Evolutionary conservation across 169 alveolate genomes (phyloP).

Genomic region (Cryptosporidium parvum): DNA sequence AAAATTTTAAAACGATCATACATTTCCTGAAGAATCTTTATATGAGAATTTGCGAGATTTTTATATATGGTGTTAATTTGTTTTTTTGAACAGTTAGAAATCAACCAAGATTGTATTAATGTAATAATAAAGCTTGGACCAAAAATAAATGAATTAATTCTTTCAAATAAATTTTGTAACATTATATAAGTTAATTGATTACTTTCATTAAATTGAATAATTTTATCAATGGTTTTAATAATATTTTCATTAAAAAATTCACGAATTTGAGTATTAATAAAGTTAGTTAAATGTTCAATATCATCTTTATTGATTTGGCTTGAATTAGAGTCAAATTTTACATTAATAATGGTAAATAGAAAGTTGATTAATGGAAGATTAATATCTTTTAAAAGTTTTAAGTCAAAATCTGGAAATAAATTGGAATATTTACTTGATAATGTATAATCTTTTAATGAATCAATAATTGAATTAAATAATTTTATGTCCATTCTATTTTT

Average conservation of each 20-base stretch:
- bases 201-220: background rate
- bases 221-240: background rate
- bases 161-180: conserved; percentile 30
- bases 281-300: background rate
- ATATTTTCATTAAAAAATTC: background rate
- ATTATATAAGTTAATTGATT: background rate
- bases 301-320: background rate
- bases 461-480: background rate
- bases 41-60: background rate
- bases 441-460: background rate
- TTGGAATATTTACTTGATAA: conserved; percentile 20
- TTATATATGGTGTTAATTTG: background rate
- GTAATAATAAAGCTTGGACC: conserved; percentile 26
- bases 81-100: conserved; percentile 43
- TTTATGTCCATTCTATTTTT: background rate
- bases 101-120: conserved; percentile 37
- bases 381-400: conserved; percentile 20
- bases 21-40: background rate
- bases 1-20: background rate
- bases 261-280: background rate
- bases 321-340: background rate
- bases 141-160: conserved; percentile 33
- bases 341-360: background rate
- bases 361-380: background rate
- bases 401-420: conserved; percentile 24